A percentile compares a stretch with the other conserved stretches of the same genome.
phyloP scores from a whole-genome alignment of 768 basidiomycete species.

The Mycena metata region DNA sequence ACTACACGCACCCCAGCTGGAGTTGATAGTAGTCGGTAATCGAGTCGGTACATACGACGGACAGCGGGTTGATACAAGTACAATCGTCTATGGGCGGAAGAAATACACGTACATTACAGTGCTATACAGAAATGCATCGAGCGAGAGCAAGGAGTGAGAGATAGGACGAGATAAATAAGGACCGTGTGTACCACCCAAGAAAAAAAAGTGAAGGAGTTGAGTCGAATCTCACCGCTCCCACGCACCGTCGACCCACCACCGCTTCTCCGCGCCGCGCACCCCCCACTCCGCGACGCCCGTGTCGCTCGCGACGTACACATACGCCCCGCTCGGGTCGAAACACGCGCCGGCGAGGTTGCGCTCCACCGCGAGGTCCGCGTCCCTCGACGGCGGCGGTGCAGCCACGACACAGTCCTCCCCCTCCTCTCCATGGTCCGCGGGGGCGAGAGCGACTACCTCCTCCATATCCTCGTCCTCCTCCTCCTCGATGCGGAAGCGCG shows the following conservation, averaged over 20 bases:
- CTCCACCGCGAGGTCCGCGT: slow-evolving; percentile 48
- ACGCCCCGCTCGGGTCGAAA: slow-evolving; percentile 78
- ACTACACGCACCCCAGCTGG: too few relatives aligned
- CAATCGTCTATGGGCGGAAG: too few relatives aligned
- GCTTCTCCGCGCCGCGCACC: slow-evolving; percentile 77
- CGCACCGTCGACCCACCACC: slow-evolving; percentile 74
- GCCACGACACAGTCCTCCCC: slow-evolving; percentile 32
- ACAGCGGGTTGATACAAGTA: too few relatives aligned
- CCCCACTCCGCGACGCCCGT: slow-evolving; percentile 83
- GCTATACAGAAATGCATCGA: too few relatives aligned
- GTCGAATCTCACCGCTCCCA: slow-evolving; percentile 48
- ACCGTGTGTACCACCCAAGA: neutral
- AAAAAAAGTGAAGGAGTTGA: neutral
- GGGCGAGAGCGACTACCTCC: slow-evolving; percentile 39
- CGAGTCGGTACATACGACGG: too few relatives aligned
- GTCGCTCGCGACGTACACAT: slow-evolving; percentile 77
- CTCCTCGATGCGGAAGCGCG: slow-evolving; percentile 43
- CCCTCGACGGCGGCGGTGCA: slow-evolving; percentile 44
- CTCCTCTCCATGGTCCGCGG: slow-evolving; percentile 1
- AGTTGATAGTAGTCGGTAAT: too few relatives aligned
- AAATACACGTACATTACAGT: too few relatives aligned
- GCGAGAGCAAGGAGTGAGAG: too few relatives aligned
- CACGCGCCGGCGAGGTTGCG: slow-evolving; percentile 78
- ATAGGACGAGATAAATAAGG: too few relatives aligned
- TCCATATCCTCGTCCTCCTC: slow-evolving; percentile 42